Evolutionary conservation across 768 basidiomycete species (phyloP).

Genomic region (Trametes gibbosa): DNA sequence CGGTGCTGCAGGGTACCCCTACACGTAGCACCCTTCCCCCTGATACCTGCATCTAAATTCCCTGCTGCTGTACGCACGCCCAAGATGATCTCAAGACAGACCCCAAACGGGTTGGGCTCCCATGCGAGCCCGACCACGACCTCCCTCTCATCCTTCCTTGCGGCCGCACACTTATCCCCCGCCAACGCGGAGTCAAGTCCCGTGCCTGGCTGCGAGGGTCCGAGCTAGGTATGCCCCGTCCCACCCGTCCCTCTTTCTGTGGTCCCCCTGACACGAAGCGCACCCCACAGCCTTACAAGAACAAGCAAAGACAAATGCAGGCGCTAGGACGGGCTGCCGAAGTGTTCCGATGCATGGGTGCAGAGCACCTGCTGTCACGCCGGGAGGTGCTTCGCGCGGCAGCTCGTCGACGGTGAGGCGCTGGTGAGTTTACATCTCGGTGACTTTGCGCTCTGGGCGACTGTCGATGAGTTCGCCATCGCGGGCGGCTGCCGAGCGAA

Average conservation of each 20-base stretch:
- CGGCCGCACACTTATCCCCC: constrained; percentile 15
- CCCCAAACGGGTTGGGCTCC: background rate
- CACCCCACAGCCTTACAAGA: background rate
- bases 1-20: background rate
- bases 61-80: background rate
- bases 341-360: no score
- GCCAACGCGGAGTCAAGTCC: background rate
- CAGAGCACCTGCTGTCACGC: no score
- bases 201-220: background rate
- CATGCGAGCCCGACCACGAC: background rate
- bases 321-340: background rate
- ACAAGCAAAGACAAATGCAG: background rate
- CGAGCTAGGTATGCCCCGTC: background rate
- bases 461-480: background rate
- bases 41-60: background rate
- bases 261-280: background rate
- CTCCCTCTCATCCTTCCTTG: constrained; percentile 13
- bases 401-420: background rate
- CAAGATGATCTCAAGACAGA: background rate
- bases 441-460: background rate
- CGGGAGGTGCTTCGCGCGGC: background rate
- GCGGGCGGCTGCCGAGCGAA: no score
- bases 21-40: background rate
- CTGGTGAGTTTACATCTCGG: background rate
- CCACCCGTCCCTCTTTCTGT: background rate